Conservation (phyloP, 1,139 yeast genomes). For the Hyphopichia pseudoburtonii region DNA sequence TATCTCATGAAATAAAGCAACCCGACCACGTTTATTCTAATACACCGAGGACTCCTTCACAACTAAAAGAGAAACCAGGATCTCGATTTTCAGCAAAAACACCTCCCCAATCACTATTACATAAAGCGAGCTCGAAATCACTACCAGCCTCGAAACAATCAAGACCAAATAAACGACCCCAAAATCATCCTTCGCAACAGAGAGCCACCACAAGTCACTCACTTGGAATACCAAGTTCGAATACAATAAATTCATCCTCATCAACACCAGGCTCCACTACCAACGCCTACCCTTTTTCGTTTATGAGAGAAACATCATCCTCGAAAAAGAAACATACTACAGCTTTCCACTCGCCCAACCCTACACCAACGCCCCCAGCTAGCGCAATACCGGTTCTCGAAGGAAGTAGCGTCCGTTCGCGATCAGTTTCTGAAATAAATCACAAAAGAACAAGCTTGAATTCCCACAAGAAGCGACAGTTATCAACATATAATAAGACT, state of each 20-base stretch:
- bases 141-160: conserved; percentile 3
- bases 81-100: conserved; percentile 1
- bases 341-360: conserved; percentile 6
- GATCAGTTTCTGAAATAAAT: conserved; percentile 2
- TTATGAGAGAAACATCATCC: conserved; percentile 40
- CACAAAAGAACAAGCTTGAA: conserved; percentile 1
- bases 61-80: too few relatives aligned
- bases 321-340: conserved; percentile 27
- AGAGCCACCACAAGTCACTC: conserved; percentile 12
- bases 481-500: conserved; percentile 1
- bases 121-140: conserved; percentile 9
- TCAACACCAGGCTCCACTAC: not conserved
- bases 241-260: conserved; percentile 11
- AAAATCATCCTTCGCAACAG: conserved; percentile 4
- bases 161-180: conserved; percentile 1
- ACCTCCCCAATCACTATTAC: conserved; percentile 2
- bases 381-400: not conserved
- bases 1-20: too few relatives aligned
- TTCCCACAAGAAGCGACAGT: conserved; percentile 2
- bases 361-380: not conserved
- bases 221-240: conserved; percentile 1
- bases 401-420: not conserved
- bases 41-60: too few relatives aligned
- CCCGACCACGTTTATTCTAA: too few relatives aligned
- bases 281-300: conserved; percentile 24